A percentile compares a stretch with the other conserved stretches of the same genome.
Conservation (phyloP, 2,329 filamentous ascomycete species). For the Aspergillus calidoustus region DNA sequence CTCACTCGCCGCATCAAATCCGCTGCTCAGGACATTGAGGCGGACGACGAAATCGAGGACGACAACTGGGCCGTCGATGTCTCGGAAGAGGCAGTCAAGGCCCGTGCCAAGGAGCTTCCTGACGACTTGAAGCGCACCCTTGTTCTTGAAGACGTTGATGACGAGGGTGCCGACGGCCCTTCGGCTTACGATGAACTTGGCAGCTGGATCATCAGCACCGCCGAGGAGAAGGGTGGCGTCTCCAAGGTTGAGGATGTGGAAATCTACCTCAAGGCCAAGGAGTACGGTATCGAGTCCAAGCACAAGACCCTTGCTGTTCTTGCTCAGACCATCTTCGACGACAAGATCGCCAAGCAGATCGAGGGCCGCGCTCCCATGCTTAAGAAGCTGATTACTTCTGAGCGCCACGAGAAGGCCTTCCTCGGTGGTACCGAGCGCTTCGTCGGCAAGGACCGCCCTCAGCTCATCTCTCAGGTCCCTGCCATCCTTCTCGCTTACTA, state of each 20-base stretch:
- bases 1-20: slow-evolving; percentile 75
- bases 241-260: slow-evolving; percentile 83
- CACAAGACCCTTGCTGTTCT: slow-evolving; percentile 91
- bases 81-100: slow-evolving; percentile 92
- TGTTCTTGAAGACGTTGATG: slow-evolving; percentile 78
- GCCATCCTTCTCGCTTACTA: slow-evolving; percentile 90
- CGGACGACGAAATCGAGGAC: slow-evolving; percentile 72
- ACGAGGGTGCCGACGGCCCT: slow-evolving; percentile 77
- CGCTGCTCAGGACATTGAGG: slow-evolving; percentile 73
- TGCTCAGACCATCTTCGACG: slow-evolving; percentile 90
- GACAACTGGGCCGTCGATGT: slow-evolving; percentile 96
- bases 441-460: slow-evolving; percentile 77
- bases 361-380: slow-evolving; percentile 81
- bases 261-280: slow-evolving; percentile 96
- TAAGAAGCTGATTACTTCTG: slow-evolving; percentile 88
- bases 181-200: slow-evolving; percentile 88
- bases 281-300: slow-evolving; percentile 91
- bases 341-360: slow-evolving; percentile 87
- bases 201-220: slow-evolving; percentile 83
- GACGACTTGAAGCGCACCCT: slow-evolving; percentile 92
- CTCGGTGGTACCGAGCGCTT: slow-evolving; percentile 95
- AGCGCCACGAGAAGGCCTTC: slow-evolving; percentile 93
- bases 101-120: slow-evolving; percentile 90
- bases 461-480: slow-evolving; percentile 76
- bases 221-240: slow-evolving; percentile 71